phyloP scores from a whole-genome alignment of 139 green algal species.

The Penium margaritaceum region DNA sequence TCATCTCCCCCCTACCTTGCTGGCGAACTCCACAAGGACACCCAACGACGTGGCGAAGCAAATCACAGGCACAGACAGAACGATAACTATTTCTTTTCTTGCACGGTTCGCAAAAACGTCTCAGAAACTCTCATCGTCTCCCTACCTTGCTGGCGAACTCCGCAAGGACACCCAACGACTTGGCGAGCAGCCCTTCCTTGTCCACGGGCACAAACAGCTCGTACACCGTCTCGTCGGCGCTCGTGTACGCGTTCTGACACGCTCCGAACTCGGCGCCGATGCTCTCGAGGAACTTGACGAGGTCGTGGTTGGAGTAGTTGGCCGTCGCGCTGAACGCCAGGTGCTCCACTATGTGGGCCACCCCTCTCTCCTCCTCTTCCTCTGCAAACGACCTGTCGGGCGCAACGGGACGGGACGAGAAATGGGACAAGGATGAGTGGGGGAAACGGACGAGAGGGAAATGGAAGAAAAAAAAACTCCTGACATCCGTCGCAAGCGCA shows the following conservation, averaged over 20 bases:
- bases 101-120: too few species aligned
- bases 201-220: constrained; percentile 61
- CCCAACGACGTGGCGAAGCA: too few species aligned
- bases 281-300: constrained; percentile 74
- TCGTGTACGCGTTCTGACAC: constrained; percentile 78
- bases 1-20: too few species aligned
- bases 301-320: constrained; percentile 68
- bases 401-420: too few species aligned
- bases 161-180: constrained; percentile 63
- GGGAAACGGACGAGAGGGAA: too few species aligned
- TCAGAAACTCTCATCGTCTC: too few species aligned
- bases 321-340: constrained; percentile 78
- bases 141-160: constrained; percentile 74
- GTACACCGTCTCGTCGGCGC: constrained; percentile 69
- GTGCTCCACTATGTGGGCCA: constrained; percentile 84
- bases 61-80: too few species aligned
- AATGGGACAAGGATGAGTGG: too few species aligned
- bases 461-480: too few species aligned
- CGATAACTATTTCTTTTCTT: too few species aligned
- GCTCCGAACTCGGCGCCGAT: constrained; percentile 79
- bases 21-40: too few species aligned
- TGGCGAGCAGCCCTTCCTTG: constrained; percentile 52
- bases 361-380: constrained; percentile 58
- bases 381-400: constrained; percentile 56
- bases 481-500: too few species aligned